Base-by-base conservation (phyloP, 768 basidiomycete species). In the Pholiota conissans region DNA sequence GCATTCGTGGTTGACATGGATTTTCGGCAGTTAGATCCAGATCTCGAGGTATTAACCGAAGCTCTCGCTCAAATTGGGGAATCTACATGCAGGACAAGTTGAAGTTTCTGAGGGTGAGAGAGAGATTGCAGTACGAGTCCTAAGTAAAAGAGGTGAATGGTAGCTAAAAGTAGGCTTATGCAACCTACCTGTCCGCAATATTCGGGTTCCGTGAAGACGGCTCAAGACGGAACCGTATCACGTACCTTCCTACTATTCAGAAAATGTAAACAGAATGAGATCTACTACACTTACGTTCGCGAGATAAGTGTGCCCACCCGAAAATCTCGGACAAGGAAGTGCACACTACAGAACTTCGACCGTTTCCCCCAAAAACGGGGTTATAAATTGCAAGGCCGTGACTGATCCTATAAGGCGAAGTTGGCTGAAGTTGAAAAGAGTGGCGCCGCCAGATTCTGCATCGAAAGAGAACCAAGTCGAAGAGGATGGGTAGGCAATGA, bases 351-450 rank as follows among this genome's bases (percentile, higher is more conserved):
- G 32, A 13, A 40, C 14, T 24, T n/a, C 28, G 27, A 35, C 49
- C 29, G 22, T 32, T 6, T 45, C 63, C 66, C 61, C 52, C 22
- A 52, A 20, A 62, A 57, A 62, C 62, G 66, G 62, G 65, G 58
- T 18, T 39, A 40, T 27, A 22, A 28, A 18, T 24, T 20, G 22
- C 49, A 40, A 35, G 18, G 18, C 28, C 27, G 50, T 29, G 11
- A 35, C 1, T 59, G 60, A 64, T 64, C 52, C 58, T 59, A 39
- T 49, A 48, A 54, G 27, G 35, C 32, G 20, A 5, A 13, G 20
- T 47, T 24, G 28, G 28, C 24, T 18, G 22, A 35, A 39, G 57
- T 52, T 8, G 18, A 22, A 29, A 39, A 59, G 57, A 55, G 52
- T 55, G 55, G 60, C 58, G 39, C 48, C 47, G 45, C 45, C 26